Percentiles rank a stretch among this genome's conserved stretches.
These are phyloP conservation scores for Colletotrichum spaethianum DNA, from an alignment of 2,329 filamentous ascomycete genomes.

Conservation along the genomic window DNA sequence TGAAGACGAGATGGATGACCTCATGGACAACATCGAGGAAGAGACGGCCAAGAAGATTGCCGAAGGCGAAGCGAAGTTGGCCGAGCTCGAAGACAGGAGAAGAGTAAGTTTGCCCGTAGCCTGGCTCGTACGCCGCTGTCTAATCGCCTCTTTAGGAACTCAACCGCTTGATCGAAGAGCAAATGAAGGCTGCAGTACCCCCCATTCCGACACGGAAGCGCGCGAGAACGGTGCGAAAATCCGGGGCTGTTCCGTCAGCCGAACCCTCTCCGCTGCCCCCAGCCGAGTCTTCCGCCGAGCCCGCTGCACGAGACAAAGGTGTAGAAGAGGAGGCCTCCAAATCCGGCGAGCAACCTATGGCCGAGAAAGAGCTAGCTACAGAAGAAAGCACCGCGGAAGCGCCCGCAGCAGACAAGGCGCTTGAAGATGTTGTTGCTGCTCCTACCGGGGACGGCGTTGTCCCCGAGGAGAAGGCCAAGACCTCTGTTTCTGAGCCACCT, in stretches of 20 bases:
- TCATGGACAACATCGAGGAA: slow-evolving; percentile 53
- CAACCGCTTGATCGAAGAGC: slow-evolving; percentile 59
- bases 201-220: slow-evolving; percentile 44
- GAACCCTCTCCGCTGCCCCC: slow-evolving; percentile 28
- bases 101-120: slow-evolving; percentile 41
- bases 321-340: neutral
- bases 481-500: neutral
- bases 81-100: slow-evolving; percentile 52
- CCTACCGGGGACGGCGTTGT: too few species aligned
- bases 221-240: slow-evolving; percentile 27
- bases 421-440: too few species aligned
- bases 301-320: neutral
- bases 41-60: slow-evolving; percentile 48
- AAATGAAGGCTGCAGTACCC: slow-evolving; percentile 53
- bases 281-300: neutral
- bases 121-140: neutral
- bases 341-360: neutral
- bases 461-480: too few species aligned
- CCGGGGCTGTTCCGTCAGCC: neutral
- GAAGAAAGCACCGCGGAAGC: neutral
- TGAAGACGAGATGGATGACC: slow-evolving; percentile 54
- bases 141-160: slow-evolving; percentile 52
- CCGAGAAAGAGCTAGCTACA: neutral
- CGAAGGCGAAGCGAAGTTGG: slow-evolving; percentile 51
- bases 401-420: neutral